Percentiles rank a stretch among this genome's conserved stretches.
Conservation (phyloP, 2,329 filamentous ascomycete species). For the Arachnomyces sp. region DNA sequence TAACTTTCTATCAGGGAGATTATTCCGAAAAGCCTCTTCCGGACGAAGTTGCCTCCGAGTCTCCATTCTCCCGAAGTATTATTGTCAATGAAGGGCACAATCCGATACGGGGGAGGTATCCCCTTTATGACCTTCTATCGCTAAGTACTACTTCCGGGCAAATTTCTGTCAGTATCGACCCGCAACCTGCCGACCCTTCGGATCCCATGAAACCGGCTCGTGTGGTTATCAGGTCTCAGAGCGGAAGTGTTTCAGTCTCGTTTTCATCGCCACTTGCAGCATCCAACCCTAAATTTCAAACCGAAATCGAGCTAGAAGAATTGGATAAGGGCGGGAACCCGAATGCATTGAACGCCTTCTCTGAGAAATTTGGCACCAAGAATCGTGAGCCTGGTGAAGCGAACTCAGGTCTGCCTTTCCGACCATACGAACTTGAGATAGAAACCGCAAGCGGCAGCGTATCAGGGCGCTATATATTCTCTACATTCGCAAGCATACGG, state of each 20-base stretch:
- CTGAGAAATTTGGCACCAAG: background rate
- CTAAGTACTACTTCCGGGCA: conserved; percentile 24
- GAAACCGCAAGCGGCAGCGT: conserved; percentile 21
- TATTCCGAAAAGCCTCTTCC: background rate
- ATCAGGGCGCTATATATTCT: conserved; percentile 40
- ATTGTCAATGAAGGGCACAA: conserved; percentile 12
- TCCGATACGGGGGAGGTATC: conserved; percentile 22
- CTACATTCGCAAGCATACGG: conserved; percentile 39
- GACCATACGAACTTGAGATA: conserved; percentile 23
- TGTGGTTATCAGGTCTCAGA: conserved; percentile 17
- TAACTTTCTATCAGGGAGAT: background rate
- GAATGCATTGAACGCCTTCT: too few species aligned
- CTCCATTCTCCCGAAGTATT: conserved; percentile 12
- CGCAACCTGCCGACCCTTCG: conserved; percentile 23
- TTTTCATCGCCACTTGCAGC: conserved; percentile 11
- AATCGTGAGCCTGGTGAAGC: background rate
- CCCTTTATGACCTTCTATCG: conserved; percentile 25
- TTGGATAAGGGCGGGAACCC: too few species aligned
- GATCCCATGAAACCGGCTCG: conserved; percentile 21
- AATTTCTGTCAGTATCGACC: conserved; percentile 22
- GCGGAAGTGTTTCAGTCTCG: conserved; percentile 21
- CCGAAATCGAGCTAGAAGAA: background rate
- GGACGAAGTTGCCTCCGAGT: background rate
- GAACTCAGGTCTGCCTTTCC: conserved; percentile 4
- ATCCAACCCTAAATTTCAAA: conserved; percentile 3